Evolutionary conservation across 1,284 basidiomycete species (phyloP).

Genomic region (Irpex sp.): DNA sequence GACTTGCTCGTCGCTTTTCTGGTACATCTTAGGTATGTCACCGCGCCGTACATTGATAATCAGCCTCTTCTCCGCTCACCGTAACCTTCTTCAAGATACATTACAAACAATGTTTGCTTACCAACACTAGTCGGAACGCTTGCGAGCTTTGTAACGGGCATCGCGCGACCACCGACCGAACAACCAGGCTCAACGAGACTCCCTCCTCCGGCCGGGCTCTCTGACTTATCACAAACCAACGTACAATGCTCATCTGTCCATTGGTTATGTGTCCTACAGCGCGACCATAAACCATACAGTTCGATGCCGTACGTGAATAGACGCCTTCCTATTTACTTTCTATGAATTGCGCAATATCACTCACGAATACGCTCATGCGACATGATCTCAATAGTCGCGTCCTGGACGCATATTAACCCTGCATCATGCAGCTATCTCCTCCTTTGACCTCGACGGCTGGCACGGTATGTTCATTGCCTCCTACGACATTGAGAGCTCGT

Average conservation of each 20-base stretch:
- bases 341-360: constrained; percentile 3
- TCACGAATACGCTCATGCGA: constrained; percentile 2
- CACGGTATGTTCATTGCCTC: neutral
- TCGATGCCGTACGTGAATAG: neutral
- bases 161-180: neutral
- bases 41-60: no score
- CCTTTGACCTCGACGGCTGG: neutral
- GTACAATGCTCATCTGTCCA: neutral
- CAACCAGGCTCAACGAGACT: neutral
- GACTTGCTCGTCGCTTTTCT: no score
- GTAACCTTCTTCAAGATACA: neutral
- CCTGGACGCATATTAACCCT: neutral
- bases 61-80: no score
- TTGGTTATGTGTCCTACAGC: neutral
- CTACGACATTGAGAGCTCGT: neutral
- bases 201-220: neutral
- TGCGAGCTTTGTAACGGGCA: neutral
- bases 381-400: neutral
- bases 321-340: neutral
- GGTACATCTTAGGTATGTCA: no score
- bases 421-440: neutral
- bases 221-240: neutral
- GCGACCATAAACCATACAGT: neutral
- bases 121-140: neutral
- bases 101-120: neutral